Evolutionary conservation across 345 rosid genomes (phyloP).

Genomic region (Lepidium africanum): DNA sequence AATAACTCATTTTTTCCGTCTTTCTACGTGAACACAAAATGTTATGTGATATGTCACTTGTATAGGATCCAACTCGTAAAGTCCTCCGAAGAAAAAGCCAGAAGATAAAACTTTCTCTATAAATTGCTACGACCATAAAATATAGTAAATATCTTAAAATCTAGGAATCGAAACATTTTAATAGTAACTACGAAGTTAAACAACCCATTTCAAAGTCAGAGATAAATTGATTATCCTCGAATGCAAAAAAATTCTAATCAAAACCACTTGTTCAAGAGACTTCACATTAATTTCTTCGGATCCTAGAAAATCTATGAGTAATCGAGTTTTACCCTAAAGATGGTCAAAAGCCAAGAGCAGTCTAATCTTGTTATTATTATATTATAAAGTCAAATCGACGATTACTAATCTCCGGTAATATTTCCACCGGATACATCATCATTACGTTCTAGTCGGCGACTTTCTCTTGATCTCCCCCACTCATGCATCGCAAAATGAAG

Average conservation of each 20-base stretch:
- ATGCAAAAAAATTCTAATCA: no score
- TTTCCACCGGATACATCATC: not conserved
- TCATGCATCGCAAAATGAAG: slow-evolving; percentile 34
- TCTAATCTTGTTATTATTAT: not conserved
- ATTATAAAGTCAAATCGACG: not conserved
- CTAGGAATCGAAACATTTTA: not conserved
- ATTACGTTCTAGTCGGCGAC: slow-evolving; percentile 6
- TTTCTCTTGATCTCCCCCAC: slow-evolving; percentile 35
- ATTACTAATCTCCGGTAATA: not conserved
- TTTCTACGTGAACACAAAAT: not conserved
- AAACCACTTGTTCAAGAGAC: no score
- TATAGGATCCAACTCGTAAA: not conserved
- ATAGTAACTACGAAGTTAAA: not conserved
- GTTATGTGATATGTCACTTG: not conserved
- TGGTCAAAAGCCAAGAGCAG: not conserved
- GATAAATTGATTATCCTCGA: no score
- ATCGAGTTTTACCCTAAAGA: no score
- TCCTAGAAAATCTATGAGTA: no score
- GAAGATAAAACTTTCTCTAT: no score
- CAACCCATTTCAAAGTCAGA: no score
- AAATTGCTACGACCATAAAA: not conserved
- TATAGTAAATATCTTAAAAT: not conserved
- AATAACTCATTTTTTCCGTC: no score
- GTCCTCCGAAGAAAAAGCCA: not conserved
- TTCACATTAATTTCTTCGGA: no score